These are phyloP conservation scores for Viola pubescens DNA, from an alignment of 441 rosid genomes.

Conservation along the genomic window DNA sequence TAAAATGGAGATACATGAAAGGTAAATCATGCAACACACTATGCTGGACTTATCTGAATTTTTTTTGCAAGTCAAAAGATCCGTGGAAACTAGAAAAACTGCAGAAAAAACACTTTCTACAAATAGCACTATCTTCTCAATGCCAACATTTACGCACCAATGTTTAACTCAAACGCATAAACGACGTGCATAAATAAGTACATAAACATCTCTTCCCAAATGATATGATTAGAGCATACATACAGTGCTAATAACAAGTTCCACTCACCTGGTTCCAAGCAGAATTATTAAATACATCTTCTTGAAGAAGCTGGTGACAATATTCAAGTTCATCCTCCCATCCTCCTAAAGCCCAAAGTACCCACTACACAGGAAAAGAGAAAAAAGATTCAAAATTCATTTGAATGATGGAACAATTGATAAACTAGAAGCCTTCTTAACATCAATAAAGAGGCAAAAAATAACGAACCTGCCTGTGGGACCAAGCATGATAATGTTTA, in stretches of 20 bases:
- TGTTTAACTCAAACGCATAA: no score
- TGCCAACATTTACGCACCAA: no score
- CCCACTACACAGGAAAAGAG: conserved; percentile 51
- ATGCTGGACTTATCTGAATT: no score
- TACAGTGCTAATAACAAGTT: neutral
- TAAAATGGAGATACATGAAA: conserved; percentile 3
- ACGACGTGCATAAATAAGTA: no score
- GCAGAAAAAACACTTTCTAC: no score
- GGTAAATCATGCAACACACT: neutral
- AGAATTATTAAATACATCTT: conserved; percentile 82
- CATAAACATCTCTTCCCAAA: neutral
- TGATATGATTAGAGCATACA: neutral
- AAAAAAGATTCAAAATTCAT: conserved; percentile 1
- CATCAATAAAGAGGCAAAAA: no score
- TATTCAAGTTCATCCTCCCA: conserved; percentile 88
- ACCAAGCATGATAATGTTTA: conserved; percentile 94
- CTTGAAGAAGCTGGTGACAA: conserved; percentile 65
- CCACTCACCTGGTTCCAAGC: conserved; percentile 88
- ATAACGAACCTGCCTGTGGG: conserved; percentile 83
- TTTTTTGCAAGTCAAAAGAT: neutral
- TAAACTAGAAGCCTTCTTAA: no score
- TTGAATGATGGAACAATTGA: neutral
- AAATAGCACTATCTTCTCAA: no score
- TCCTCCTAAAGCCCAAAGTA: conserved; percentile 71
- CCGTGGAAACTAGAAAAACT: neutral